Base-by-base conservation (phyloP, 495 filamentous ascomycete species). In the Podospora fimiseda region DNA sequence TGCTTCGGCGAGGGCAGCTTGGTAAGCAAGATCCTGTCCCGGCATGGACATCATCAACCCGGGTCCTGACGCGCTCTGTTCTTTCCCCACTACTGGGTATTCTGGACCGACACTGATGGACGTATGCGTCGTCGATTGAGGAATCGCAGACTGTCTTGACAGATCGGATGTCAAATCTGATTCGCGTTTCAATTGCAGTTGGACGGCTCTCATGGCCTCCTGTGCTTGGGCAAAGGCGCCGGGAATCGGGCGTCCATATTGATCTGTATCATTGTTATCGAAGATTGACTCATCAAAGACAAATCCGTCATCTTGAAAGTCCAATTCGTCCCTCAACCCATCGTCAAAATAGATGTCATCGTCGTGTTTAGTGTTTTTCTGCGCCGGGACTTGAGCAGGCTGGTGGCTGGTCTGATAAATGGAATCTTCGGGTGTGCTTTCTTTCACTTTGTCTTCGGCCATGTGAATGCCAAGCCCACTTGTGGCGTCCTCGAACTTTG, bases 341-440 rank as follows among this genome's bases (percentile, higher is more conserved):
- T 90, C 86, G 51, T 91, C 84, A 55, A 87, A 93, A 60, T 93
- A 93, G 39, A 93, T 66, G 52, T 92, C 88, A 58, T 92, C 88
- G 24, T 83, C 20, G 3, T 21, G 9, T 19, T 9, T 51, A 37
- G 9, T 13, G 14, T 24, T 37, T 9, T 27, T 22, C 15, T 51
- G 48, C 2, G 30, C 3, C 11, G 33, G 73, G 15, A 69, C 56
- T 30, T 70, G 51, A 22, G 51, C 48, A 20, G 53, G 51, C 36
- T 40, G 45, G 39, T 53, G 43, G 37, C 48, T 43, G n/a, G 59
- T 14, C 40, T 41, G 43, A 30, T 36, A 20, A 9, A 21, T 16
- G 19, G 22, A 14, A 23, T 40, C 52, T 41, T 47, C 6, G 6
- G 52, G 7, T 15, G 33, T 42, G 3, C 16, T 3, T 14, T 55